These are phyloP conservation scores for Amanita molliuscula DNA, from an alignment of 768 basidiomycete species.

Conservation along the genomic window DNA sequence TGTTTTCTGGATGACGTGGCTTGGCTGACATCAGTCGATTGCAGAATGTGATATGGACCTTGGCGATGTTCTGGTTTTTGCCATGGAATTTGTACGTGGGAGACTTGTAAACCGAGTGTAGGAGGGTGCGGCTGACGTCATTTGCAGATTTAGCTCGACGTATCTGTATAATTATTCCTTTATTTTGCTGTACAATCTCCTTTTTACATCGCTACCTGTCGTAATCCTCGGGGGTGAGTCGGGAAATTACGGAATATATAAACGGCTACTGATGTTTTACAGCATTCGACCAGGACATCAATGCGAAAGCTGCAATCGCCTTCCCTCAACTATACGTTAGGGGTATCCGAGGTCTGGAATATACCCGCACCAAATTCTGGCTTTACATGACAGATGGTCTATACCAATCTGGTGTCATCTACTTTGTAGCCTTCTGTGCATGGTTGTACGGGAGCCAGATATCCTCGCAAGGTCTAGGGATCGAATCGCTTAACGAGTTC, in stretches of 20 bases:
- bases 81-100: constrained; percentile 48
- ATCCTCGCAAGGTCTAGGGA: constrained; percentile 72
- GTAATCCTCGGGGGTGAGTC: constrained; percentile 72
- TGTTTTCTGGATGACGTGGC: not conserved
- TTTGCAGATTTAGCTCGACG: constrained; percentile 77
- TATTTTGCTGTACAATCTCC: constrained; percentile 81
- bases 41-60: constrained; percentile 87
- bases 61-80: constrained; percentile 91
- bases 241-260: not conserved
- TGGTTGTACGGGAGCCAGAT: constrained; percentile 56
- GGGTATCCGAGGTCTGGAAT: constrained; percentile 89
- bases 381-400: constrained; percentile 89
- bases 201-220: constrained; percentile 92
- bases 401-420: constrained; percentile 84
- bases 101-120: not conserved
- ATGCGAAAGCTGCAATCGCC: constrained; percentile 79
- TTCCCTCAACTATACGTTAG: constrained; percentile 95
- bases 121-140: constrained; percentile 7
- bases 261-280: constrained; percentile 2
- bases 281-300: constrained; percentile 95
- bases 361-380: constrained; percentile 90
- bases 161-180: constrained; percentile 95
- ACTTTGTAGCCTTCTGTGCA: constrained; percentile 74
- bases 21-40: constrained; percentile 8
- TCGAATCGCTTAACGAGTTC: constrained; percentile 77